Conservation (phyloP, 2,329 filamentous ascomycete genomes). For the Aureobasidium sp. region DNA sequence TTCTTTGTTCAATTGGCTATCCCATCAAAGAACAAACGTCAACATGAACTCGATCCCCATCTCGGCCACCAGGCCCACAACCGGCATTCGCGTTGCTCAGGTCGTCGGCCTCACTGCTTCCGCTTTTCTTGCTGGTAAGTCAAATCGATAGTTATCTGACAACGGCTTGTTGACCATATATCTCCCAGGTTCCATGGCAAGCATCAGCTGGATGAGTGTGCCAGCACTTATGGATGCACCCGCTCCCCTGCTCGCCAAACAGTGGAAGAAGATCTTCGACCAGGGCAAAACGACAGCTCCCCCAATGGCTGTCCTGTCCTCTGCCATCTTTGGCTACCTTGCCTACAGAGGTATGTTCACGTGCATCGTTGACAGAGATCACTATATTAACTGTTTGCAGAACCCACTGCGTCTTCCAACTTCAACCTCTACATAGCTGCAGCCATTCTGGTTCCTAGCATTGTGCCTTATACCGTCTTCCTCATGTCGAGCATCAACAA, state of each 20-base stretch:
- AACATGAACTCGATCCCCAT: constrained; percentile 12
- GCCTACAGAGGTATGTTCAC: constrained; percentile 33
- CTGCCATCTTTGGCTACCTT: constrained; percentile 39
- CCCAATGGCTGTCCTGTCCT: constrained; percentile 32
- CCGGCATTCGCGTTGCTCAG: constrained; percentile 39
- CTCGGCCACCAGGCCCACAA: constrained; percentile 2
- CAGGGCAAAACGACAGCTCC: constrained; percentile 35
- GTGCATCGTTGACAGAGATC: not conserved
- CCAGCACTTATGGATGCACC: constrained; percentile 50
- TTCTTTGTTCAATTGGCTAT: not conserved
- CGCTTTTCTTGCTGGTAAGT: constrained; percentile 37
- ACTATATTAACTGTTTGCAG: constrained; percentile 11
- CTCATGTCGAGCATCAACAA: constrained; percentile 42
- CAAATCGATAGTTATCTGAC: not conserved
- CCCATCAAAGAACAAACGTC: not conserved
- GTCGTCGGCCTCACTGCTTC: constrained; percentile 45
- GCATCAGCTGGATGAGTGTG: constrained; percentile 21
- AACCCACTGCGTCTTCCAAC: constrained; percentile 25
- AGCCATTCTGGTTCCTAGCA: constrained; percentile 36
- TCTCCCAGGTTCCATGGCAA: not conserved
- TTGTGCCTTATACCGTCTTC: constrained; percentile 46
- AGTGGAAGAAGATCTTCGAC: constrained; percentile 43
- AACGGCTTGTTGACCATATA: not conserved
- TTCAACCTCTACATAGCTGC: constrained; percentile 41
- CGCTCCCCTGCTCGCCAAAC: constrained; percentile 45